A percentile compares a stretch with the other conserved stretches of the same genome.
Evolutionary conservation across 345 rosid genomes (phyloP).

Genomic region (Salix udensis): DNA sequence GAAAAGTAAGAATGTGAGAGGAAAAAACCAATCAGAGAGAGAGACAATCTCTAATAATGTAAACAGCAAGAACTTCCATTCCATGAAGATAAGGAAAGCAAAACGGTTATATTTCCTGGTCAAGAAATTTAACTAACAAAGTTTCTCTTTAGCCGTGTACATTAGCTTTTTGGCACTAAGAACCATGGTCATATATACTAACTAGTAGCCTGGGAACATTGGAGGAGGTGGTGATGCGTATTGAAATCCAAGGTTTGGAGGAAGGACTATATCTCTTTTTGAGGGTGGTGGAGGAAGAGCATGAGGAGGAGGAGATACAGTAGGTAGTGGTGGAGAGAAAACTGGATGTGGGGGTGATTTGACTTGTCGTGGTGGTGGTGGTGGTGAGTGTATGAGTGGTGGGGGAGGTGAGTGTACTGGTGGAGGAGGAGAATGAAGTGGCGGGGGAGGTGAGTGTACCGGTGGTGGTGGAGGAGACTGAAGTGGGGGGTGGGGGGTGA

Average conservation of each 20-base stretch:
- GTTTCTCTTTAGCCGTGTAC: not conserved
- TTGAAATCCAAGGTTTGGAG: conserved; percentile 54
- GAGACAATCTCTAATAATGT: not conserved
- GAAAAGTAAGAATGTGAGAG: not conserved
- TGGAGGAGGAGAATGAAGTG: conserved; percentile 22
- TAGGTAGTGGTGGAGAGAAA: not conserved
- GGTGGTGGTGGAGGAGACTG: no score
- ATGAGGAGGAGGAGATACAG: conserved; percentile 9
- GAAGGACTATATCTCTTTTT: conserved; percentile 36
- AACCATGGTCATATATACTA: not conserved
- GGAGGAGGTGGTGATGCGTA: conserved; percentile 89
- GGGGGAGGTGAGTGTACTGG: not conserved
- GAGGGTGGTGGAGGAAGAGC: conserved; percentile 10
- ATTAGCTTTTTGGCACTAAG: not conserved
- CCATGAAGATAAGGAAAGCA: not conserved
- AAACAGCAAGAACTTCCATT: not conserved
- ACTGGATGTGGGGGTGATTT: conserved; percentile 6
- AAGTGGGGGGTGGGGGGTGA: conserved; percentile 33
- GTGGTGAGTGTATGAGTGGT: conserved; percentile 2
- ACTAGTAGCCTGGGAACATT: conserved; percentile 61
- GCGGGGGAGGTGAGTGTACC: conserved; percentile 19
- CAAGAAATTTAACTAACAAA: not conserved
- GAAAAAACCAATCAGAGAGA: no score
- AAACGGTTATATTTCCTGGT: not conserved
- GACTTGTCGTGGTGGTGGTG: not conserved